These are phyloP conservation scores for Neurospora sp. DNA, from an alignment of 495 filamentous ascomycete genomes.

Conservation along the genomic window DNA sequence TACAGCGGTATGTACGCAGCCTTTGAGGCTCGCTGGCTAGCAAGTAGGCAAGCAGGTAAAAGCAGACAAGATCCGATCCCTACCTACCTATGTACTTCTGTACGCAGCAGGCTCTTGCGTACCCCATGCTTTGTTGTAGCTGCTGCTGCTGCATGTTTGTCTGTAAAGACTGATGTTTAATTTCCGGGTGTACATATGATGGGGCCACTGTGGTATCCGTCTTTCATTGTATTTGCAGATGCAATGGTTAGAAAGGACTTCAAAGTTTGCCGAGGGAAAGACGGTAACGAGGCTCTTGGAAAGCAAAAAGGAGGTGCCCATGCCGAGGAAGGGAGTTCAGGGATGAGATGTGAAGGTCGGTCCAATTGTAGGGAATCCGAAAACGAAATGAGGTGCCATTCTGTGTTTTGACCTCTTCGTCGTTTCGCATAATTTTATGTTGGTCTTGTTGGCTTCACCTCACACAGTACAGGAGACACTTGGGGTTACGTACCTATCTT, in stretches of 20 bases:
- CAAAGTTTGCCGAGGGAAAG: neutral
- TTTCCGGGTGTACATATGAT: neutral
- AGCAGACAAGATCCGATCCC: neutral
- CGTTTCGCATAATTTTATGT: neutral
- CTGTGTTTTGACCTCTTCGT: neutral
- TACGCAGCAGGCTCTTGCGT: neutral
- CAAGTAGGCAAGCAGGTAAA: neutral
- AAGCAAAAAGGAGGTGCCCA: neutral
- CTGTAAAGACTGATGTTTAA: neutral
- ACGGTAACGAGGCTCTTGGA: neutral
- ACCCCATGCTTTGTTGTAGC: neutral
- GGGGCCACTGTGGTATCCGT: neutral
- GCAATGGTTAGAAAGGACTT: neutral
- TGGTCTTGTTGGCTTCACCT: neutral
- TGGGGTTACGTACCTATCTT: neutral
- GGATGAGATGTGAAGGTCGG: neutral
- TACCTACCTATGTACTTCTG: neutral
- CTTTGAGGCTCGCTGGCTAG: neutral
- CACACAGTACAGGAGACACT: neutral
- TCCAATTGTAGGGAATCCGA: neutral
- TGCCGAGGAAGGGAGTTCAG: neutral
- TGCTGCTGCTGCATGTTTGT: neutral
- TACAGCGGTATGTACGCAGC: neutral
- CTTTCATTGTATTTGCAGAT: neutral
- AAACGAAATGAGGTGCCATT: neutral